A percentile compares a stretch with the other conserved stretches of the same genome.
phyloP scores from a whole-genome alignment of 177 flowering plant species.

The Vitis hybrid region DNA sequence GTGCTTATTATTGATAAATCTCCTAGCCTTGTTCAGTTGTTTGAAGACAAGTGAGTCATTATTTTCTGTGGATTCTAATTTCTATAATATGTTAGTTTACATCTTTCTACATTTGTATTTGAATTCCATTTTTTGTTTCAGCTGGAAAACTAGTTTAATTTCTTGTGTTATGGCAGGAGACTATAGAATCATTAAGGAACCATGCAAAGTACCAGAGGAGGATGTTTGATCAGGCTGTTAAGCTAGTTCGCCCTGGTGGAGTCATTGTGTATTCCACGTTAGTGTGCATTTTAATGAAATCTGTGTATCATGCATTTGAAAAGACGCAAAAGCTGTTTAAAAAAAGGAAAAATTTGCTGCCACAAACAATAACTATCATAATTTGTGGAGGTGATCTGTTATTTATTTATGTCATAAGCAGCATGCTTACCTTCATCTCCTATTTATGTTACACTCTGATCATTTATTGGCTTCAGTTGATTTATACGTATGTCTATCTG shows the following conservation, averaged over 20 bases:
- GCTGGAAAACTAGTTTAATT: neutral
- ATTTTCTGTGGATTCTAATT: neutral
- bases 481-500: no score
- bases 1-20: neutral
- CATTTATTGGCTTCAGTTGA: no score
- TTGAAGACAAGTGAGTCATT: neutral
- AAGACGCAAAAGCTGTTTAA: no score
- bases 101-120: neutral
- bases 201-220: conserved; percentile 83
- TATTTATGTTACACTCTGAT: no score
- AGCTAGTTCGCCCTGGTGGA: conserved; percentile 93
- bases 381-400: no score
- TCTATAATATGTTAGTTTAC: neutral
- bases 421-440: no score
- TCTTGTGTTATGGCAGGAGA: conserved; percentile 49
- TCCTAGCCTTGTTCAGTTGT: neutral
- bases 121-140: neutral
- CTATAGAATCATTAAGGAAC: conserved; percentile 68
- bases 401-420: no score
- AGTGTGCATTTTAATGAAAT: conserved; percentile 23
- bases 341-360: no score
- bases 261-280: conserved; percentile 91
- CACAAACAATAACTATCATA: no score
- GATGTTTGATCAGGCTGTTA: conserved; percentile 98
- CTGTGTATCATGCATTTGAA: no score